Evolutionary conservation across 1,139 yeast species (phyloP), one percentile per base, ranked within the genome.

Genomic region (Kodamaea anthophila): DNA sequence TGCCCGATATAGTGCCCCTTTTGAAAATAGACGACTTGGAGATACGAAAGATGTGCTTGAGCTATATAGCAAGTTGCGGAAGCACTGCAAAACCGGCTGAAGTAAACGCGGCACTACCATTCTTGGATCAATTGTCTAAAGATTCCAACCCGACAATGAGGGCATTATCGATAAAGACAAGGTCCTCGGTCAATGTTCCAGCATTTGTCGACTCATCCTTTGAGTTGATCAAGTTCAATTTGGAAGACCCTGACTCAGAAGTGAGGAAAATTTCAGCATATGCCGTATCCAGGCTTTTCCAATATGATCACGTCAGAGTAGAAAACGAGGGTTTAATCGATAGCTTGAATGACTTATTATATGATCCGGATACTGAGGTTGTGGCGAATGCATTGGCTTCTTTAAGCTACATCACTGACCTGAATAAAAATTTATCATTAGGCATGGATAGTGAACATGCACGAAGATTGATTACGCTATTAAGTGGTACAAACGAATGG

Each of bases 371-470:
- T 43, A 71, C 80, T 2, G 53, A 70, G 2, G 86, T 87, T 6
- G 81, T 82, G 1, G 68, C 91, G 0, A 74, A 85, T 15, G 83
- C 93, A 0, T 58, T 87, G 32, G 81, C 87, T 2, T 74, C 91
- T 0, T 58, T 88, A 29, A 60, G 66, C 39, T 77, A 71, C 33
- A 70, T 87, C 16, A 75, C 87, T 4, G 91, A 82, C 30, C 64
- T 60, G 28, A 56, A 74, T 20, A 58, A 63, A 26, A 40, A 60
- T 3, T 53, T 81, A 37, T 62, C 69, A 21, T 56, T 84, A 31
- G 63, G 73, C 1, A 67, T 84, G 13, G 80, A 75, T 46, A 64
- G 65, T 30, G 50, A 54, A 1, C 84, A 80, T 43, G 77, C 84
- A 2, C 43, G 68, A 25, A 62, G 65, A 21, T 56, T 84, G 15